A percentile compares a stretch with the other conserved stretches of the same genome.
Conservation (phyloP, 2,329 filamentous ascomycete genomes). For the Aspergillus caelatus region DNA sequence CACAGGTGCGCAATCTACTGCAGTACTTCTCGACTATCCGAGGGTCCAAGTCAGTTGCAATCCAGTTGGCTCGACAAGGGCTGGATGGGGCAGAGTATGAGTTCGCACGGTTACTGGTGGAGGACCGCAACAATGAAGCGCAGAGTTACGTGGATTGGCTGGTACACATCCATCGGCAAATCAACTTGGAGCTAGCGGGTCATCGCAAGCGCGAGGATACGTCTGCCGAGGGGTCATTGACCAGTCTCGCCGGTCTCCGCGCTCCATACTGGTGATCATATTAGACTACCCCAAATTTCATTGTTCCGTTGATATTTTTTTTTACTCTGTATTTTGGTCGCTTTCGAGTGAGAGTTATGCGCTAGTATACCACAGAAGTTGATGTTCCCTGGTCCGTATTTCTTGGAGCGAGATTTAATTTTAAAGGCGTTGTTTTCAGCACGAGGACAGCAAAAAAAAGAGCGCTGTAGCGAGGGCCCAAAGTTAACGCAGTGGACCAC, state of each 20-base stretch:
- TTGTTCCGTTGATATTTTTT: background rate
- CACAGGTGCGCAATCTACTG: slow-evolving; percentile 89
- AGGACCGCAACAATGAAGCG: slow-evolving; percentile 96
- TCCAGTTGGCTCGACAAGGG: slow-evolving; percentile 89
- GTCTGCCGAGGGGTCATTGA: slow-evolving; percentile 45
- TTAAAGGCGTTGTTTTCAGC: background rate
- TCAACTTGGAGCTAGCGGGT: slow-evolving; percentile 76
- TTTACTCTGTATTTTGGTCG: slow-evolving; percentile 8
- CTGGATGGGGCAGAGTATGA: slow-evolving; percentile 95
- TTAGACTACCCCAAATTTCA: slow-evolving; percentile 7
- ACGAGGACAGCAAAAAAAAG: background rate
- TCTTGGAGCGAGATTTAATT: background rate
- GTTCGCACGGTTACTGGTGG: slow-evolving; percentile 86
- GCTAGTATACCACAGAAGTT: background rate
- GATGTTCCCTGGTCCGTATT: background rate
- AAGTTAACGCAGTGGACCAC: background rate
- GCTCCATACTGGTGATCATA: slow-evolving; percentile 47
- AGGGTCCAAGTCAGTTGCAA: slow-evolving; percentile 82
- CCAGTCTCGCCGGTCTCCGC: slow-evolving; percentile 49
- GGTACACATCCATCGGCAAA: slow-evolving; percentile 89
- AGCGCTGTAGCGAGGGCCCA: background rate
- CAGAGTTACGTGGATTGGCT: slow-evolving; percentile 99
- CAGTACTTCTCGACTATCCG: slow-evolving; percentile 80
- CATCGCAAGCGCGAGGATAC: slow-evolving; percentile 53
- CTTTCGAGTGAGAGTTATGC: background rate